These are phyloP conservation scores for Abeoforma whisleri DNA, from an alignment of 78 protist species.

Conservation along the genomic window DNA sequence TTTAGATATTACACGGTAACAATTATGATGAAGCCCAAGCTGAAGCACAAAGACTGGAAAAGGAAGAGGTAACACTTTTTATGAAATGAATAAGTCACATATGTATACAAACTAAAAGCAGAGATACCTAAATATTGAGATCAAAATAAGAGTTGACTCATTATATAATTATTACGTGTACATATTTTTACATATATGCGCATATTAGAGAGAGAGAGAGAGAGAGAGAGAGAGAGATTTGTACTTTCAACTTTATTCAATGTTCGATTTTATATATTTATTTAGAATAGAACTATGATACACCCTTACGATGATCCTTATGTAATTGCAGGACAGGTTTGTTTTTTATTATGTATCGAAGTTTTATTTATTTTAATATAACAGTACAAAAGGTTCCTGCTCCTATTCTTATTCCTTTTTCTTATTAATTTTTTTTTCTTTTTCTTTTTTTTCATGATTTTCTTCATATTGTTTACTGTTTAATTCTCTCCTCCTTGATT, in stretches of 20 bases:
- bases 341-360: background rate
- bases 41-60: constrained; percentile 18
- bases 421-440: no score
- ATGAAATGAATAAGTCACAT: background rate
- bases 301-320: constrained; percentile 72
- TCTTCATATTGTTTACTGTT: no score
- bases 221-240: background rate
- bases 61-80: constrained; percentile 15
- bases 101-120: background rate
- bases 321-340: constrained; percentile 69
- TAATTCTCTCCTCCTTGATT: no score
- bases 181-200: background rate
- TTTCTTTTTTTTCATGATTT: no score
- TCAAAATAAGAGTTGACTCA: background rate
- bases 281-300: constrained; percentile 20
- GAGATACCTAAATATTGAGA: background rate
- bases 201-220: background rate
- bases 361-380: background rate
- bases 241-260: background rate
- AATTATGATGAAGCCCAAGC: constrained; percentile 64
- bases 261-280: background rate
- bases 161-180: background rate
- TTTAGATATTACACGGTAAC: constrained; percentile 53
- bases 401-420: no score
- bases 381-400: constrained; percentile 38